These are phyloP conservation scores for Teunomyces panamensis DNA, from an alignment of 805 yeast genomes.

Conservation along the genomic window DNA sequence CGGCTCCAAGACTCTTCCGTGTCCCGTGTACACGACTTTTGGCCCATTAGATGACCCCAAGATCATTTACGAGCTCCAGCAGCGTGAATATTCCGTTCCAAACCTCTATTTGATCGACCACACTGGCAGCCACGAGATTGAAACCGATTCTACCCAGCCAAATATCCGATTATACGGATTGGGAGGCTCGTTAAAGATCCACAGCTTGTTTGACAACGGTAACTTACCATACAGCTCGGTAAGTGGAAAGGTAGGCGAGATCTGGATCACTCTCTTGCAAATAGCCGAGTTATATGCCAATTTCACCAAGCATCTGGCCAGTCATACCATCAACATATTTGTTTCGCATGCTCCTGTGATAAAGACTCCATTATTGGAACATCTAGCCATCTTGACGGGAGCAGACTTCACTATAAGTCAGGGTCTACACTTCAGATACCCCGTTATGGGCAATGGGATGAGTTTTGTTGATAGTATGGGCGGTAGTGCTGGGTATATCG, in stretches of 20 bases:
- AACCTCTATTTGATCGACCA: constrained; percentile 67
- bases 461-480: constrained; percentile 55
- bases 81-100: constrained; percentile 50
- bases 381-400: constrained; percentile 60
- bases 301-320: constrained; percentile 9
- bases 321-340: constrained; percentile 54
- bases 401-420: constrained; percentile 75
- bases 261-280: constrained; percentile 73
- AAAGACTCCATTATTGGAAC: constrained; percentile 66
- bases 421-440: constrained; percentile 68
- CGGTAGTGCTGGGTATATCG: constrained; percentile 40
- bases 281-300: constrained; percentile 55
- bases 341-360: constrained; percentile 70
- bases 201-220: constrained; percentile 57
- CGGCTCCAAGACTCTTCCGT: constrained; percentile 39
- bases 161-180: constrained; percentile 59
- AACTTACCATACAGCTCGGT: constrained; percentile 13
- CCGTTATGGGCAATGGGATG: constrained; percentile 66
- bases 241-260: constrained; percentile 48
- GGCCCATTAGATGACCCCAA: constrained; percentile 75
- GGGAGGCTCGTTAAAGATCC: constrained; percentile 69
- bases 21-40: constrained; percentile 76
- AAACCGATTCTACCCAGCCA: constrained; percentile 36
- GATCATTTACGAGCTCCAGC: constrained; percentile 60
- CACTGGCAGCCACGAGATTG: constrained; percentile 41